Percentiles rank a stretch among this genome's conserved stretches.
Evolutionary conservation across 148 eudicot genomes (phyloP).

Genomic region (Heliosperma pusillum): DNA sequence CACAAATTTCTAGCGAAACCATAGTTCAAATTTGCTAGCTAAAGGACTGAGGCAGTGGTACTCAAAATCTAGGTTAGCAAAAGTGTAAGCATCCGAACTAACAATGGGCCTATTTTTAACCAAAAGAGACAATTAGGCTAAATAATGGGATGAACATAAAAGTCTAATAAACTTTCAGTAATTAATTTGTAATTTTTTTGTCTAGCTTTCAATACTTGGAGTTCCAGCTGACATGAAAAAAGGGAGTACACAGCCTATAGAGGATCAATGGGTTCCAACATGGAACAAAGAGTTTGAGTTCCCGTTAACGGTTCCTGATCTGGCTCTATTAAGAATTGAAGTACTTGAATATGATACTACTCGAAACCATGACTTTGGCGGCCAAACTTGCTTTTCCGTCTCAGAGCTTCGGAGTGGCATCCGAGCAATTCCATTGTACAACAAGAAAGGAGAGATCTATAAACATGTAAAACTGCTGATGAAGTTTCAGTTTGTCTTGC

Average conservation of each 20-base stretch:
- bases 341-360: constrained; percentile 42
- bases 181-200: constrained; percentile 4
- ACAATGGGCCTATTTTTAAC: no score
- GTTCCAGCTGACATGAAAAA: constrained; percentile 43
- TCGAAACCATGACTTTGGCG: constrained; percentile 48
- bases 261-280: constrained; percentile 58
- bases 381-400: constrained; percentile 62
- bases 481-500: constrained; percentile 29
- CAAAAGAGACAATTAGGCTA: no score
- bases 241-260: constrained; percentile 34
- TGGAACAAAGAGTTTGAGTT: constrained; percentile 63
- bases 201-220: constrained; percentile 59
- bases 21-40: no score
- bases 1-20: background rate
- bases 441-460: constrained; percentile 41
- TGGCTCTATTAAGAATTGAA: constrained; percentile 53
- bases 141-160: background rate
- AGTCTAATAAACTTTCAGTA: background rate
- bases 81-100: no score
- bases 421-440: constrained; percentile 50
- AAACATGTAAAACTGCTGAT: constrained; percentile 46
- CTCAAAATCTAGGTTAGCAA: background rate
- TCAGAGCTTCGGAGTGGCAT: constrained; percentile 49
- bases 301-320: constrained; percentile 49
- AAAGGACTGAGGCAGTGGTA: background rate